Evolutionary conservation across 2,329 filamentous ascomycete genomes (phyloP).

Genomic region (Neopestalotiopsis clavispora): DNA sequence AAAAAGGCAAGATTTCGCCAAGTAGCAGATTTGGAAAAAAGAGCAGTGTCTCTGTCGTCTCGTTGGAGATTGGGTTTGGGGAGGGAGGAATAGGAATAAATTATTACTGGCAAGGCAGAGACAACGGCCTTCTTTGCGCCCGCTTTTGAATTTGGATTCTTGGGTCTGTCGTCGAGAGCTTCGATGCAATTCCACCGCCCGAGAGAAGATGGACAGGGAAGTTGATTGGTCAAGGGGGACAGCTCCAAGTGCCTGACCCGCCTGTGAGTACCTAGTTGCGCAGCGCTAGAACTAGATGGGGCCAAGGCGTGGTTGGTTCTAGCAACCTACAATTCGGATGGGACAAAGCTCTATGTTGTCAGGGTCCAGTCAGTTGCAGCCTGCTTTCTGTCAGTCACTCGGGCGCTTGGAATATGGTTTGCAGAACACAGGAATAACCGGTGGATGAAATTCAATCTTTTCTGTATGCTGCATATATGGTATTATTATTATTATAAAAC

Average conservation of each 20-base stretch:
- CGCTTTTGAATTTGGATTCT: constrained; percentile 6
- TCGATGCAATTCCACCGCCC: constrained; percentile 16
- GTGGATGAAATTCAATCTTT: no score
- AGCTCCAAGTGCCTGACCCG: background rate
- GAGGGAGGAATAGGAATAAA: background rate
- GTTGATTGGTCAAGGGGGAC: constrained; percentile 7
- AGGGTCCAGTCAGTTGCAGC: background rate
- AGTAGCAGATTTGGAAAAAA: background rate
- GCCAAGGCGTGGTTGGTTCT: background rate
- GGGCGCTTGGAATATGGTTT: background rate
- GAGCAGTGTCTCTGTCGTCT: background rate
- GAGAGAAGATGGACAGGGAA: constrained; percentile 10
- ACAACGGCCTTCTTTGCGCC: background rate
- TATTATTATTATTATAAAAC: no score
- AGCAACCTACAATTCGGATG: background rate
- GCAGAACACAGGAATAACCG: no score
- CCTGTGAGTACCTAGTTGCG: background rate
- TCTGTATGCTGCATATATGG: no score
- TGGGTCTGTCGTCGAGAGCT: constrained; percentile 11
- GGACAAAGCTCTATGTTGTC: background rate
- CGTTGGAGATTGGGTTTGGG: background rate
- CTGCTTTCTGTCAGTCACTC: background rate
- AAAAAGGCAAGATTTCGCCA: background rate
- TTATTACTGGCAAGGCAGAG: constrained; percentile 6
- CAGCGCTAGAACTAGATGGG: background rate